Evolutionary conservation across 1,139 yeast species (phyloP).

Genomic region (Debaryomyces sp.): DNA sequence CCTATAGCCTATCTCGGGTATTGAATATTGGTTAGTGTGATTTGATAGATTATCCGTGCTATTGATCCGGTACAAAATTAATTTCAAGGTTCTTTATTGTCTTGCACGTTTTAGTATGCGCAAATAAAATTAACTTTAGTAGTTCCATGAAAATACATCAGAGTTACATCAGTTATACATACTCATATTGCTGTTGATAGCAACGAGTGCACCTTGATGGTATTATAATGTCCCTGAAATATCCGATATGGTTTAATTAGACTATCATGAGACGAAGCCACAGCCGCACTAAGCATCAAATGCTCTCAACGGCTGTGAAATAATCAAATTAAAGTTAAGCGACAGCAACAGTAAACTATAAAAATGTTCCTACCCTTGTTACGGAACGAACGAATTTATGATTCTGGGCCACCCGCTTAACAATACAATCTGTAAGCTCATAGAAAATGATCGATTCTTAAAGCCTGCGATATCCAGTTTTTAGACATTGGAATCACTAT

Average conservation of each 20-base stretch:
- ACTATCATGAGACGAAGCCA: background rate
- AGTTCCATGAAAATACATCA: background rate
- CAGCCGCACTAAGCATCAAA: background rate
- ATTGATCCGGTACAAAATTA: background rate
- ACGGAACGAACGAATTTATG: background rate
- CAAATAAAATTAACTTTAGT: background rate
- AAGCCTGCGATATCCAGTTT: background rate
- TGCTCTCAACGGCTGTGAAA: background rate
- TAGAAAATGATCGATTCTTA: background rate
- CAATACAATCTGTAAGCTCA: background rate
- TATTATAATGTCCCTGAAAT: background rate
- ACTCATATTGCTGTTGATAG: background rate
- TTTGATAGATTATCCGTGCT: background rate
- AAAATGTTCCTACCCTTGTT: background rate
- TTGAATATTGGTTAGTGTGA: background rate
- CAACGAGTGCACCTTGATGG: background rate
- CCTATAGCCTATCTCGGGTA: background rate
- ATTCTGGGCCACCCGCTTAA: background rate
- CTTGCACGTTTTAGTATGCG: background rate
- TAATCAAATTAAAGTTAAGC: background rate
- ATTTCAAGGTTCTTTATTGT: background rate
- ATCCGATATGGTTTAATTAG: background rate
- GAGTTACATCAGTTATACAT: background rate
- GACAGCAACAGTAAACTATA: background rate
- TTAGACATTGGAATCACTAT: background rate